phyloP scores from a whole-genome alignment of 2,329 filamentous ascomycete species.

The Colletotrichum graminicola region DNA sequence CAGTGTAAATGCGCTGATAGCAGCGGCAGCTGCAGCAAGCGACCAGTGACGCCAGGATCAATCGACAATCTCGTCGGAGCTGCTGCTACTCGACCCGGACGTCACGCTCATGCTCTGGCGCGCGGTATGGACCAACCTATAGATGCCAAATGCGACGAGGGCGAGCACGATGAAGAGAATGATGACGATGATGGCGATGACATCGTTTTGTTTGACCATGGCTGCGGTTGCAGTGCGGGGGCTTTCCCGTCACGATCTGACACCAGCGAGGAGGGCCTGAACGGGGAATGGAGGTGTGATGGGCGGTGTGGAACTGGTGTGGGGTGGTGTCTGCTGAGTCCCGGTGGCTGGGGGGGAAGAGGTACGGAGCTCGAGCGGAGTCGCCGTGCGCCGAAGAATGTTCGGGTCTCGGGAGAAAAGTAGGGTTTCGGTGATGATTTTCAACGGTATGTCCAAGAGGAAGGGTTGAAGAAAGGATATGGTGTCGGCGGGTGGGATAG shows the following conservation, averaged over 20 bases:
- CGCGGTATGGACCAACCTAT: constrained; percentile 68
- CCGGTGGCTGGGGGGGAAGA: constrained; percentile 4
- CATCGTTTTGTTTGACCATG: constrained; percentile 74
- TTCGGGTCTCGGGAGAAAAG: constrained; percentile 9
- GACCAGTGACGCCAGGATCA: constrained; percentile 8
- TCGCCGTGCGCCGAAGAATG: constrained; percentile 31
- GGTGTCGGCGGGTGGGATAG: not conserved
- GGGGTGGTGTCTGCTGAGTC: not conserved
- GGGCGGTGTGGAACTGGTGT: constrained; percentile 4
- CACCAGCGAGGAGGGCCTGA: constrained; percentile 16
- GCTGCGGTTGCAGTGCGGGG: constrained; percentile 43
- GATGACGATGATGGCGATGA: constrained; percentile 77
- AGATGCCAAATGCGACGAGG: constrained; percentile 73
- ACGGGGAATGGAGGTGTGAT: not conserved
- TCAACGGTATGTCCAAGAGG: not conserved
- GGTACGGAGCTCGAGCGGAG: constrained; percentile 12
- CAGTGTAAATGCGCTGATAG: not conserved
- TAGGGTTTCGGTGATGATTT: not conserved
- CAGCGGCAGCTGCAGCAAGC: not conserved
- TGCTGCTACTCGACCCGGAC: constrained; percentile 49
- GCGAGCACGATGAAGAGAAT: constrained; percentile 73
- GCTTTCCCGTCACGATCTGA: constrained; percentile 4
- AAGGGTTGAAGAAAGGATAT: not conserved
- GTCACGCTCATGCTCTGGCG: constrained; percentile 58
- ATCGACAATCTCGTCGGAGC: constrained; percentile 46